Evolutionary conservation across 192 early-diverging fungal species (phyloP).

Genomic region (Pilaira anomala): DNA sequence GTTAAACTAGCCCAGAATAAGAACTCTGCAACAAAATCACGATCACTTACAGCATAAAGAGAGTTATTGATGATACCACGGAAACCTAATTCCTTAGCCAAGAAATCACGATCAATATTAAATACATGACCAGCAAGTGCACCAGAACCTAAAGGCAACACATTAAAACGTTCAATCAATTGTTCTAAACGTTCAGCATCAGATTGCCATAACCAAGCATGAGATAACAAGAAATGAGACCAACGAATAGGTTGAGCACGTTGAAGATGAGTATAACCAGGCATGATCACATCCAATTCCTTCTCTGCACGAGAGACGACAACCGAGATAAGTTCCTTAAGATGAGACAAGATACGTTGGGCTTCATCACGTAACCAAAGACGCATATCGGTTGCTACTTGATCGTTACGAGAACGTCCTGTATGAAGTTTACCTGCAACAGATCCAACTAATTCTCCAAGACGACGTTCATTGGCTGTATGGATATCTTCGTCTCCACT

Average conservation of each 20-base stretch:
- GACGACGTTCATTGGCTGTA: slow-evolving; percentile 95
- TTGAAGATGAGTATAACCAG: slow-evolving; percentile 99
- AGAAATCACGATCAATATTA: slow-evolving; percentile 86
- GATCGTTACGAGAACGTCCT: slow-evolving; percentile 93
- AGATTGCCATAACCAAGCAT: slow-evolving; percentile 88
- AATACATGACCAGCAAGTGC: slow-evolving; percentile 98
- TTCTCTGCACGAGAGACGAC: slow-evolving; percentile 75
- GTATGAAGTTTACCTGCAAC: slow-evolving; percentile 98
- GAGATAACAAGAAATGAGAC: slow-evolving; percentile 86
- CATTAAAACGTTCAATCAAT: slow-evolving; percentile 76
- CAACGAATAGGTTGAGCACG: slow-evolving; percentile 97
- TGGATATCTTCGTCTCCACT: slow-evolving; percentile 97
- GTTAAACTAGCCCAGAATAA: slow-evolving; percentile 89
- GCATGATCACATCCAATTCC: slow-evolving; percentile 96
- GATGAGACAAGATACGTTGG: slow-evolving; percentile 52
- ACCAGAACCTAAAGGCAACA: slow-evolving; percentile 87
- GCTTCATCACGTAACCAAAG: slow-evolving; percentile 89
- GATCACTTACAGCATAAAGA: slow-evolving; percentile 87
- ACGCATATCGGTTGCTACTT: slow-evolving; percentile 97
- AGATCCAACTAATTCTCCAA: slow-evolving; percentile 87
- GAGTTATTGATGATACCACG: slow-evolving; percentile 82
- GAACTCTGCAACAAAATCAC: slow-evolving; percentile 98
- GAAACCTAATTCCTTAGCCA: slow-evolving; percentile 90
- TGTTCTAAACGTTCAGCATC: slow-evolving; percentile 84
- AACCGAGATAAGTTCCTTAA: slow-evolving; percentile 76